Base-by-base conservation (phyloP, 2,329 filamentous ascomycete genomes). In the Sporothrix globosa region DNA sequence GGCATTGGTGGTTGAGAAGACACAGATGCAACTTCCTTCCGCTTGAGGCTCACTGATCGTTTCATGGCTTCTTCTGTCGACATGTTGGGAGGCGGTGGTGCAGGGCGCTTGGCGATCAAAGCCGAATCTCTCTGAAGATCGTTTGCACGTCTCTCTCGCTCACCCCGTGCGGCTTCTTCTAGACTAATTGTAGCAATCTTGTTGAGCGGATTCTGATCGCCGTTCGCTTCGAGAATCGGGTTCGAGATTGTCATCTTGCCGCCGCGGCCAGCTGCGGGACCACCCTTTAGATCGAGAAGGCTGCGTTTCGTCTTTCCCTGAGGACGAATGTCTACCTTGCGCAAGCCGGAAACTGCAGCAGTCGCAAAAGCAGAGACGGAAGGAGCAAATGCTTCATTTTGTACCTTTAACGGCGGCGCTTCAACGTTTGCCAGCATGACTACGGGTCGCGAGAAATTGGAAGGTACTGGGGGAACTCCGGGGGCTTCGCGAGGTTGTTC, bases 101-200 rank as follows among this genome's bases (percentile, higher is more conserved):
- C 80, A 3, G 79, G 78, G 2, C 80, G 79, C 50, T 77, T 75
- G 24, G 79, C 78, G 48, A 80, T 75, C 4, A 80, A 74, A 50
- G 74, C 77, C 3, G 80, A 78, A 1, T 76, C 75, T 19, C 76
- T 73, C 19, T 77, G 76, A 69, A 76, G 69, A 3, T 76, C 73
- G 39, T 78, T 78, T 5, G 78, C 80, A 19, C 83, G 79, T 65
- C 82, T 80, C 68, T 83, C 79, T 71, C 76, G 81, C 56, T 88
- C 84, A 17, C 82, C 81, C 71, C 74, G 79, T 0, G 80, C 82
- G 2, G 86, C 85, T 1, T 83, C 83, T 11, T 81, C 79, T 46
- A 88, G 78, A 68, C 85, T 85, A 41, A 87, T 78, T 0, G 84
- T 86, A 6, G 81, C 75, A 21, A 85, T 83, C 73, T 81, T 84